Conservation (phyloP, 1,284 basidiomycete genomes). For the Paramarasmius palmivorus region DNA sequence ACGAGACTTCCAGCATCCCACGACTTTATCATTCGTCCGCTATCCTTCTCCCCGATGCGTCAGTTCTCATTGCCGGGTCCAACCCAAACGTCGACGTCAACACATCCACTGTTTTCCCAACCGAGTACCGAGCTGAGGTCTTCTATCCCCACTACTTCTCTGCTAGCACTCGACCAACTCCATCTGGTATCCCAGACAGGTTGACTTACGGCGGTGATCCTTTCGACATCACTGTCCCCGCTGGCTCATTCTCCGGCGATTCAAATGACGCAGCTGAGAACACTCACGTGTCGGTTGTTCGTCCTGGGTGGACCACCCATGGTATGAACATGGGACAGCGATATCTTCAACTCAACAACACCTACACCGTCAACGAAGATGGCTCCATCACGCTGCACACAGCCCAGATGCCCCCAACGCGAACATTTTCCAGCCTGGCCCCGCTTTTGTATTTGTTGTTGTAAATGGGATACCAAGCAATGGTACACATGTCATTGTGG, state of each 20-base stretch:
- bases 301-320: slow-evolving; percentile 57
- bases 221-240: slow-evolving; percentile 67
- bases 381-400: slow-evolving; percentile 66
- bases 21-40: slow-evolving; percentile 90
- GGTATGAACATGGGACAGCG: slow-evolving; percentile 63
- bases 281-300: slow-evolving; percentile 80
- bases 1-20: slow-evolving; percentile 60
- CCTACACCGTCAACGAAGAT: slow-evolving; percentile 58
- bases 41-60: slow-evolving; percentile 86
- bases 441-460: slow-evolving; percentile 70
- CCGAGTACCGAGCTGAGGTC: slow-evolving; percentile 84
- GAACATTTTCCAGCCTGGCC: slow-evolving; percentile 73
- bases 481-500: slow-evolving; percentile 66
- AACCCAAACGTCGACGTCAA: slow-evolving; percentile 93
- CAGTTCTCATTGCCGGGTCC: slow-evolving; percentile 87
- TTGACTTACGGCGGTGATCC: slow-evolving; percentile 83
- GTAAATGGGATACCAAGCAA: slow-evolving; percentile 73
- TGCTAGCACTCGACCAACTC: slow-evolving; percentile 70
- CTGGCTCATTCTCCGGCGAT: slow-evolving; percentile 65
- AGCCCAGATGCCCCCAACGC: slow-evolving; percentile 68
- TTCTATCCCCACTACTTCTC: slow-evolving; percentile 88
- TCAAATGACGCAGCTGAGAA: slow-evolving; percentile 72
- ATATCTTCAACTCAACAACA: slow-evolving; percentile 45
- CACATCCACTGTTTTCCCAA: slow-evolving; percentile 69
- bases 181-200: slow-evolving; percentile 68